These are phyloP conservation scores for Auriscalpium orientale DNA, from an alignment of 768 basidiomycete genomes.

Conservation along the genomic window DNA sequence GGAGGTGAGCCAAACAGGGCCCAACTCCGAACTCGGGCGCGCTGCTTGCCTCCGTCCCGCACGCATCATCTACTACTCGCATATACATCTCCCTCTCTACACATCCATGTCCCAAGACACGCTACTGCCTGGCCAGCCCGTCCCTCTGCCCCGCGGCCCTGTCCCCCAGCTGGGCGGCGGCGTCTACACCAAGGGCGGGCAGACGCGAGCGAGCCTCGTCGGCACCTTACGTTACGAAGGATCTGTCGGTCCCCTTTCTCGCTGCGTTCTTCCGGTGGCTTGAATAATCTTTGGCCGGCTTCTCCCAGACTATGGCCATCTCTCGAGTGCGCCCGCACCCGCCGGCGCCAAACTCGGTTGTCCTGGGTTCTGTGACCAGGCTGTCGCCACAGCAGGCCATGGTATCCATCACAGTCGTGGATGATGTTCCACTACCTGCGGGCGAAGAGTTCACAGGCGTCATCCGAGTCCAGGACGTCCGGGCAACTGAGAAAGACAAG, in stretches of 20 bases:
- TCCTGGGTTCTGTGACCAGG: conserved; percentile 77
- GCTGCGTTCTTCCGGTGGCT: conserved; percentile 11
- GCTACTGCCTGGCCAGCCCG: conserved; percentile 75
- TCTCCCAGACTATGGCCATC: conserved; percentile 49
- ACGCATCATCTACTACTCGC: background rate
- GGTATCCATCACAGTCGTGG: conserved; percentile 79
- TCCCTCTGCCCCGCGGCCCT: conserved; percentile 48
- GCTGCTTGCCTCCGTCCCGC: background rate
- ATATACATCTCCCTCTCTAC: background rate
- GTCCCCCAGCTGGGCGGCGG: conserved; percentile 56
- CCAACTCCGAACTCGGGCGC: conserved; percentile 10
- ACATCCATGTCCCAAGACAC: conserved; percentile 24
- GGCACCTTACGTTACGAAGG: conserved; percentile 56
- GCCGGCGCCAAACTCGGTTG: conserved; percentile 64
- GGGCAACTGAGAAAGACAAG: conserved; percentile 85
- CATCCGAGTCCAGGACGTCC: conserved; percentile 80
- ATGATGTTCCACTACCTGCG: conserved; percentile 71
- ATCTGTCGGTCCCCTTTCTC: conserved; percentile 49
- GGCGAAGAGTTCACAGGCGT: conserved; percentile 89
- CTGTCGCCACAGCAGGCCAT: conserved; percentile 79
- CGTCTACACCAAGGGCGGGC: conserved; percentile 55
- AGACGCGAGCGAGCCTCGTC: conserved; percentile 62
- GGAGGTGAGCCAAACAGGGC: conserved; percentile 12
- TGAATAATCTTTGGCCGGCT: conserved; percentile 16
- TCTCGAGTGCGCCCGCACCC: conserved; percentile 64